A percentile compares a stretch with the other conserved stretches of the same genome.
phyloP scores from a whole-genome alignment of 257 asterid species.

The Solanum arcanum region DNA sequence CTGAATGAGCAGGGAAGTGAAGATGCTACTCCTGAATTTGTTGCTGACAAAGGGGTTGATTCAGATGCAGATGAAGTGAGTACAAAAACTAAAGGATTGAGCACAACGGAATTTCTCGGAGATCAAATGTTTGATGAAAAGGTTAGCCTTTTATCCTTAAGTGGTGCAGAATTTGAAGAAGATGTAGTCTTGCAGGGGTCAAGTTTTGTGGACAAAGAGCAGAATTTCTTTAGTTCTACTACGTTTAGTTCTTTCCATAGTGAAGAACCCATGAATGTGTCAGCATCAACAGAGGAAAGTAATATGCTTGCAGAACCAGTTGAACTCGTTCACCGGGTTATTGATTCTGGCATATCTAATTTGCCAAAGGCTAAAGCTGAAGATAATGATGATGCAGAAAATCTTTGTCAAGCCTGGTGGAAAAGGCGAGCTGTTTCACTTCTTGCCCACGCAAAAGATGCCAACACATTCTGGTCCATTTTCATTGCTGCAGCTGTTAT shows the following conservation, averaged over 20 bases:
- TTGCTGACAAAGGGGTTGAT: slow-evolving; percentile 18
- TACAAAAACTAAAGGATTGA: slow-evolving; percentile 23
- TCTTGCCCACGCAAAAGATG: slow-evolving; percentile 67
- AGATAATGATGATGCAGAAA: slow-evolving; percentile 25
- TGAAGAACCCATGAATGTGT: slow-evolving; percentile 20
- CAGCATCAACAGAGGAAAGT: slow-evolving; percentile 20
- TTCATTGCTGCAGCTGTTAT: slow-evolving; percentile 76
- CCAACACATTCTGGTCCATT: slow-evolving; percentile 73
- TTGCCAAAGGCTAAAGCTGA: slow-evolving; percentile 22
- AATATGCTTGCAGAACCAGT: slow-evolving; percentile 13
- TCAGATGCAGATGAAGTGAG: slow-evolving; percentile 17
- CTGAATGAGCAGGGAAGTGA: slow-evolving; percentile 10
- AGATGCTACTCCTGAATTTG: slow-evolving; percentile 9
- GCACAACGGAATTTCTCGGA: slow-evolving; percentile 28
- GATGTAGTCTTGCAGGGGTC: slow-evolving; percentile 19
- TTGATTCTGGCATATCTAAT: slow-evolving; percentile 23
- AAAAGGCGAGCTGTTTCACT: slow-evolving; percentile 57
- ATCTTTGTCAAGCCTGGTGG: slow-evolving; percentile 89
- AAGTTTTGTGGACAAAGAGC: slow-evolving; percentile 32
- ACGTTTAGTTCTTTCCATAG: slow-evolving; percentile 23
- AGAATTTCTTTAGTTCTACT: slow-evolving; percentile 22
- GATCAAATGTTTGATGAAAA: slow-evolving; percentile 25
- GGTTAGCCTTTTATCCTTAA: slow-evolving; percentile 12
- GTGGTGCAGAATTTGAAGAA: slow-evolving; percentile 26
- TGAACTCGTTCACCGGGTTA: slow-evolving; percentile 16